Evolutionary conservation across 2,329 filamentous ascomycete species (phyloP), one percentile per base, ranked within the genome.

Genomic region (Ophiostoma angusticollis): DNA sequence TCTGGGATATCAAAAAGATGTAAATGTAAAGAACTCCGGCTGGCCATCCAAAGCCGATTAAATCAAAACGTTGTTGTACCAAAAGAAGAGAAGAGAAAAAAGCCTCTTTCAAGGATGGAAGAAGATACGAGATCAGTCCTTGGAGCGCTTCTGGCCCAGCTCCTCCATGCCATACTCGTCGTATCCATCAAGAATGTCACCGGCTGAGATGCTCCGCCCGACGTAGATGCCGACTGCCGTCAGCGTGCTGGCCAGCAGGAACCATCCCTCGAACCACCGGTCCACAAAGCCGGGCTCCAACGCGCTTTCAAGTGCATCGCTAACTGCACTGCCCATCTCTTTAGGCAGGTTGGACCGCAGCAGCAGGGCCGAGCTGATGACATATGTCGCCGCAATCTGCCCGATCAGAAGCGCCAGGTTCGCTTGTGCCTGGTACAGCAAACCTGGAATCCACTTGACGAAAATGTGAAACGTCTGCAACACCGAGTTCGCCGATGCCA

Each of bases 201-300:
- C 50, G 32, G 48, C 56, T 19, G 61, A 59, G 2, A 84, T 61
- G 53, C 74, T 78, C 45, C 74, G 68, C 0, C 81, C 80, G 4
- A 86, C 54, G 68, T 80, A 83, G 17, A 93, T 76, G 0, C 82
- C 84, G n/a, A 72, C 52, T 1, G 69, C 76, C 1, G 84, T 91
- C 11, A 70, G 52, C 0, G 66, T 61, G 45, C 78, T 80, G 5
- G 80, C 79, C 3, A 77, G 54, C 40, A 93, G 58, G 56, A 93
- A 93, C 78, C 84, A 89, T 7, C 75, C 78, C 56, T 93, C 85
- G 49, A 93, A 93, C 85, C 85, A 93, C 22, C 73, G 68, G 51
- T 93, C 78, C 5, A 84, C 80, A 50, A 84, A 84, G 0, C 66
- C 65, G 6, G 74, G 74, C 50, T 84, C 79, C 8, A 93, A 64